Evolutionary conservation across 345 rosid genomes (phyloP), one percentile per base, ranked within the genome.

Genomic region (Pugionium dolabratum): DNA sequence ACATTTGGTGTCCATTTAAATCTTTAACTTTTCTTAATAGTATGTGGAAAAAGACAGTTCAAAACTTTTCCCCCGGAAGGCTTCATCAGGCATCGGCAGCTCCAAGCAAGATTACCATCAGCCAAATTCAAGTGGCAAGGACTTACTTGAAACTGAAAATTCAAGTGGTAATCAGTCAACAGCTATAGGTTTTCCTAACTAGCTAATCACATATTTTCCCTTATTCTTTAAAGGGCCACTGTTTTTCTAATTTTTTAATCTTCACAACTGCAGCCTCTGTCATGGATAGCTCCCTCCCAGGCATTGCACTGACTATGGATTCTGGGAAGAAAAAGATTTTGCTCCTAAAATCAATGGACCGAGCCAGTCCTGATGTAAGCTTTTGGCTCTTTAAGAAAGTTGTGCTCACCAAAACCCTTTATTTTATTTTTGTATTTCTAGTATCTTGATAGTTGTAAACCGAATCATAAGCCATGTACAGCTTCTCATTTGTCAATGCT

Each of bases 301-400:
- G 81, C 65, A 66, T 79, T 36, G 59, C 82, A 62, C 66, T 79
- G 75, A 75, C 78, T 66, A 73, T 82, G 65, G 82, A 81, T 54
- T 73, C 83, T 67, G 86, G 88, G 60, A 81, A 83, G 85, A 77
- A 83, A 70, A 86, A 78, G 68, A 77, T 79, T 30, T 45, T 80
- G 74, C 85, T 77, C 62, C 62, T 79, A 54, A 82, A 81, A 80
- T 68, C 79, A 42, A 85, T 71, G 74, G 79, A 73, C 9, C 49
- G 50, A 58, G 83, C 81, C 72, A 76, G 42, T 62, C 59, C 83
- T 56, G 62, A 32, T 73, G 93, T 86, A 82, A 78, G 84, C 49
- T 61, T 10, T 74, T 63, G 29, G 34, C 40, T 7, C 18, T 41
- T 3, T 3, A 60, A 59, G 50, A 66, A 59, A 37, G n/a, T 27